Conservation (phyloP, 768 basidiomycete genomes). For the Mrakia frigida region DNA sequence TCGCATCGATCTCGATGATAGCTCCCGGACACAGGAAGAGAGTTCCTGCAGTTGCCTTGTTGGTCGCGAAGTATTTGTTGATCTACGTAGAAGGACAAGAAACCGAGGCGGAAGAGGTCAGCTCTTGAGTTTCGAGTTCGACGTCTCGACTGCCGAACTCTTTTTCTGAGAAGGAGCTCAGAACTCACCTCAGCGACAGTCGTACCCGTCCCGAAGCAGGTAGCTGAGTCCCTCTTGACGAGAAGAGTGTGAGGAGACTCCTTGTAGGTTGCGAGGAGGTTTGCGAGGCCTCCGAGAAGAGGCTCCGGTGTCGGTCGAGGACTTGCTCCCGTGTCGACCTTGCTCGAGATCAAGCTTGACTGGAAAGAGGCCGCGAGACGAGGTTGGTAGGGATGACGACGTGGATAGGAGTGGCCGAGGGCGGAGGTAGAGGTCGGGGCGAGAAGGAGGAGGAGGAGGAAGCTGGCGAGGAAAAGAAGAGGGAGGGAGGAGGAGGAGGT, state of each 20-base stretch:
- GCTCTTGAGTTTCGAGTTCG: neutral
- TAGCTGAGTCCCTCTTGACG: neutral
- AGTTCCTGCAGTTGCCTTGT: neutral
- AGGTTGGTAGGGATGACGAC: neutral
- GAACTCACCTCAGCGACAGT: neutral
- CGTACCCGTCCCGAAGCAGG: neutral
- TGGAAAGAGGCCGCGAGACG: neutral
- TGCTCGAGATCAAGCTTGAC: neutral
- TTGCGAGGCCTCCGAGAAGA: too few relatives aligned
- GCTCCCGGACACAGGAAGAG: slow-evolving; percentile 7
- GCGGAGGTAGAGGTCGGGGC: neutral
- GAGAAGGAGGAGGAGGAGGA: neutral
- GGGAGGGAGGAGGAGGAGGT: neutral
- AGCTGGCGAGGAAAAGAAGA: neutral
- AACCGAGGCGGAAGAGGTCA: neutral
- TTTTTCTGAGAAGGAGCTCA: neutral
- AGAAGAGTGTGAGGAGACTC: neutral
- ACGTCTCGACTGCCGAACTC: neutral
- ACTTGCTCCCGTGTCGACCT: neutral
- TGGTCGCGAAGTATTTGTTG: neutral
- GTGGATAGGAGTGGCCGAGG: neutral
- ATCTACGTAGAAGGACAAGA: neutral
- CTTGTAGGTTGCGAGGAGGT: too few relatives aligned
- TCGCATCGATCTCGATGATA: neutral
- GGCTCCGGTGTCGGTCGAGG: neutral